These are phyloP conservation scores for Geosmithia flava DNA, from an alignment of 2,329 filamentous ascomycete genomes.

Conservation along the genomic window DNA sequence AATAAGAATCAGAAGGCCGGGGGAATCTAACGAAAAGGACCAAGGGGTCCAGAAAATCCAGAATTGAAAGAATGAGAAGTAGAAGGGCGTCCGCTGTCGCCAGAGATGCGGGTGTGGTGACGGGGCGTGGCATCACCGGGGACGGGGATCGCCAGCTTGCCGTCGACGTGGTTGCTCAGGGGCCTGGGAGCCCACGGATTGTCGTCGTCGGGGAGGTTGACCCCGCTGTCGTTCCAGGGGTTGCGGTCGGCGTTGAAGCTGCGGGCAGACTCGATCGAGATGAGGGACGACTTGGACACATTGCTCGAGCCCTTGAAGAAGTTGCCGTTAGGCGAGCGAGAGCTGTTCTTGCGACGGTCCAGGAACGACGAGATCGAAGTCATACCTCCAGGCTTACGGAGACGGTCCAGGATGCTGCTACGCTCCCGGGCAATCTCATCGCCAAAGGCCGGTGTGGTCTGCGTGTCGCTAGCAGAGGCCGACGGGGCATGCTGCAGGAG, in stretches of 20 bases:
- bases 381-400: conserved; percentile 90
- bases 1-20: conserved; percentile 14
- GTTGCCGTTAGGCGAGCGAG: conserved; percentile 65
- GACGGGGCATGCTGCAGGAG: conserved; percentile 78
- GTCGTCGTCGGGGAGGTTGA: conserved; percentile 87
- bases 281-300: conserved; percentile 87
- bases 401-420: conserved; percentile 77
- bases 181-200: conserved; percentile 51
- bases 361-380: conserved; percentile 93
- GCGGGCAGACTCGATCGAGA: conserved; percentile 89
- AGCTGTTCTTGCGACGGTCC: conserved; percentile 88
- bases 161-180: conserved; percentile 52
- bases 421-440: conserved; percentile 72
- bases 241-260: conserved; percentile 86
- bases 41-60: conserved; percentile 89
- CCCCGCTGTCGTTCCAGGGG: conserved; percentile 95
- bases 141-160: conserved; percentile 52
- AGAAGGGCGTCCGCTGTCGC: conserved; percentile 82
- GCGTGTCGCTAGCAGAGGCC: conserved; percentile 71
- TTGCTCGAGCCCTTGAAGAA: conserved; percentile 91
- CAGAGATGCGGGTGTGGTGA: conserved; percentile 72
- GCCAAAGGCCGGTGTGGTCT: conserved; percentile 72
- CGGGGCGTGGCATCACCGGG: conserved; percentile 75
- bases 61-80: conserved; percentile 92
- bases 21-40: conserved; percentile 72